Percentiles rank a stretch among this genome's conserved stretches.
phyloP scores from a whole-genome alignment of 257 asterid genomes.

The Solanum ossicruentum region DNA sequence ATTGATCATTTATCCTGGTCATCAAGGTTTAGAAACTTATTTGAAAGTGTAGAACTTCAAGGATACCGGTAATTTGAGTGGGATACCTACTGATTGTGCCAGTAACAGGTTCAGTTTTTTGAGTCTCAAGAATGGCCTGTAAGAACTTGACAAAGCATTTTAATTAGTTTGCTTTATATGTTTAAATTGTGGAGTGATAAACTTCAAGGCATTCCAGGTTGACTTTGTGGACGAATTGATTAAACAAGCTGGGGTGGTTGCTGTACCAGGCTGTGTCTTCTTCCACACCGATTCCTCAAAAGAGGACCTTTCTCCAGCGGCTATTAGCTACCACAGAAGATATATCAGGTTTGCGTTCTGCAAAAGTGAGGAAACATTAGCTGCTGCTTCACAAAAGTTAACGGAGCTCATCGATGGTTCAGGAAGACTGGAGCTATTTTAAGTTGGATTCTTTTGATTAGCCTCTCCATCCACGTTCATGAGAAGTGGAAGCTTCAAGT shows the following conservation, averaged over 20 bases:
- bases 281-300: constrained; percentile 28
- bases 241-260: constrained; percentile 74
- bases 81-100: background rate
- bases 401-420: constrained; percentile 19
- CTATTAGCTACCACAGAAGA: constrained; percentile 10
- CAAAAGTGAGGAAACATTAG: constrained; percentile 54
- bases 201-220: constrained; percentile 26
- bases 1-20: background rate
- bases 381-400: constrained; percentile 50
- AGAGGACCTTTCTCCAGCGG: constrained; percentile 2
- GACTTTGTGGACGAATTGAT: constrained; percentile 71
- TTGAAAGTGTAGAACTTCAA: background rate
- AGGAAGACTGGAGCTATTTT: constrained; percentile 44
- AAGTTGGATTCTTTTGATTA: background rate
- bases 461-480: background rate
- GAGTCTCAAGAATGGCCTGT: background rate
- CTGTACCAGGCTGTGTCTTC: constrained; percentile 84
- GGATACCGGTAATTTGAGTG: background rate
- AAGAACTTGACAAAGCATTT: background rate
- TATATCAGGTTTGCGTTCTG: constrained; percentile 82
- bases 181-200: background rate
- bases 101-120: background rate
- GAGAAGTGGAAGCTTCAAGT: background rate
- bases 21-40: background rate
- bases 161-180: background rate